These are phyloP conservation scores for Thraustochytrium striatum DNA, from an alignment of 352 stramenopile species.

Conservation along the genomic window DNA sequence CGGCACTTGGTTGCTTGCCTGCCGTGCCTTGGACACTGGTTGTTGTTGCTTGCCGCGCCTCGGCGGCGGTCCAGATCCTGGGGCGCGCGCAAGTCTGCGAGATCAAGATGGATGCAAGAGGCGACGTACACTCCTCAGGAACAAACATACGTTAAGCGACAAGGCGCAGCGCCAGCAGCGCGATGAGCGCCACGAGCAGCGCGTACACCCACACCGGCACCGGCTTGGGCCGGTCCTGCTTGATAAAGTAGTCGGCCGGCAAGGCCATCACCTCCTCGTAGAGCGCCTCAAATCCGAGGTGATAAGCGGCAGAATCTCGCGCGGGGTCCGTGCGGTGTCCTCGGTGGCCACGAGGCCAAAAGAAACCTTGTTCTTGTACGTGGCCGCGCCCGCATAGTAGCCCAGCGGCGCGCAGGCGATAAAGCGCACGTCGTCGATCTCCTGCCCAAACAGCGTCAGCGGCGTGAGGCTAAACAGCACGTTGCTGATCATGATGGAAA, in stretches of 20 bases:
- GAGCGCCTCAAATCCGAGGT: background rate
- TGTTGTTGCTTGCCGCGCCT: too few species aligned
- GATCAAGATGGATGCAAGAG: too few species aligned
- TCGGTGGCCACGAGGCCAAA: background rate
- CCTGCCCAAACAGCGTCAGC: background rate
- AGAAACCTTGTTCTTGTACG: conserved; percentile 2
- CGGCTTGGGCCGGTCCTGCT: background rate
- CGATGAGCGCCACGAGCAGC: background rate
- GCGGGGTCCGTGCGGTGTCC: background rate
- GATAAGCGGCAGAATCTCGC: background rate
- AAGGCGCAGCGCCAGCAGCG: too few species aligned
- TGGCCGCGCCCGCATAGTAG: background rate
- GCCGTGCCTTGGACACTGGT: too few species aligned
- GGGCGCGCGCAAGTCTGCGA: too few species aligned
- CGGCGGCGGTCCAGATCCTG: too few species aligned
- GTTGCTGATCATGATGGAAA: conserved; percentile 22
- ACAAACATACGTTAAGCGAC: too few species aligned
- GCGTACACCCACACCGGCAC: background rate
- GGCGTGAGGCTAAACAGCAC: background rate
- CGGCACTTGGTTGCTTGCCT: too few species aligned
- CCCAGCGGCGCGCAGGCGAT: background rate
- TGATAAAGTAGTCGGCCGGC: background rate
- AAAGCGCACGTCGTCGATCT: background rate
- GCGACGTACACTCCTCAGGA: too few species aligned
- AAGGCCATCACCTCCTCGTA: conserved; percentile 9